Conservation (phyloP, 2,329 filamentous ascomycete genomes). For the Acrocalymma vagum region DNA sequence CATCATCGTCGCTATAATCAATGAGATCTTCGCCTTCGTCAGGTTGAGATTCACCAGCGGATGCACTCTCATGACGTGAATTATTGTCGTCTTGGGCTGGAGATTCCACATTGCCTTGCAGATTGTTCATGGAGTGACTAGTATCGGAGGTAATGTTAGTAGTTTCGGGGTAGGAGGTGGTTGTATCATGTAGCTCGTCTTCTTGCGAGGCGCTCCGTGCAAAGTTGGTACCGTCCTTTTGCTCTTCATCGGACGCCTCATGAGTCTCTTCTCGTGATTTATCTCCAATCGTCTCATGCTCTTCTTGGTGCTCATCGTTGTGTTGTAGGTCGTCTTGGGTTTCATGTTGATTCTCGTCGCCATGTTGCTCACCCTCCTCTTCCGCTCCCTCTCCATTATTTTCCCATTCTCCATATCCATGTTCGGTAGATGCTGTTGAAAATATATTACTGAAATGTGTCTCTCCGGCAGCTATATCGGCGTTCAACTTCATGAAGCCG, state of each 20-base stretch:
- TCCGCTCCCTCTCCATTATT: conserved; percentile 20
- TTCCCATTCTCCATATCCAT: conserved; percentile 30
- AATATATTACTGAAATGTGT: conserved; percentile 31
- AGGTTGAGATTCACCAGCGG: conserved; percentile 19
- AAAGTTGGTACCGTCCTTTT: conserved; percentile 6
- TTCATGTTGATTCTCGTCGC: conserved; percentile 4
- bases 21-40: conserved; percentile 53
- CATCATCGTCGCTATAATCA: conserved; percentile 61
- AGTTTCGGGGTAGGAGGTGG: background rate
- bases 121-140: conserved; percentile 12
- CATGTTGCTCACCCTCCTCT: conserved; percentile 7
- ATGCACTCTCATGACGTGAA: conserved; percentile 9
- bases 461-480: conserved; percentile 35
- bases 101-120: background rate
- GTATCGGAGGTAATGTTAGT: conserved; percentile 4
- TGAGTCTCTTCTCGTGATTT: conserved; percentile 2
- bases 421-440: conserved; percentile 26
- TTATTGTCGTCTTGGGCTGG: background rate
- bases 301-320: conserved; percentile 8
- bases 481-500: conserved; percentile 60
- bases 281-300: conserved; percentile 5
- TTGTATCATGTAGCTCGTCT: background rate
- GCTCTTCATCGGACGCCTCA: conserved; percentile 3
- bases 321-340: background rate
- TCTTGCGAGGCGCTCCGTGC: background rate